Evolutionary conservation across 352 stramenopile species (phyloP), one percentile per base, ranked within the genome.

Genomic region (Pythium volutum): DNA sequence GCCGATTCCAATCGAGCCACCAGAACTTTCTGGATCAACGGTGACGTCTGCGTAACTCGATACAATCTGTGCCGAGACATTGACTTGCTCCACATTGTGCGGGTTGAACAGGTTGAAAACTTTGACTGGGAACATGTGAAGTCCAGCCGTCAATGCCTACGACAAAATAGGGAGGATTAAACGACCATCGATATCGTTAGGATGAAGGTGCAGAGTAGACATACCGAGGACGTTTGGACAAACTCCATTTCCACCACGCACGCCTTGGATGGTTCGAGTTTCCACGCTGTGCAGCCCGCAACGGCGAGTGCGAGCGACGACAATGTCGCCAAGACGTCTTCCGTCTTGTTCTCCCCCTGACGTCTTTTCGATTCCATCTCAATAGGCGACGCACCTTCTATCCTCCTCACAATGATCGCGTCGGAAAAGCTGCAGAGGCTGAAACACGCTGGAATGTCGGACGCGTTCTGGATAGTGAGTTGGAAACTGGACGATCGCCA

Each of bases 81-180:
- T 34, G 10, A 92, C 66, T 33, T 76, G 62, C 55, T 94, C 79
- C n/a, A 84, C 71, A 39, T 96, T 96, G 59, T 81, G 79, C 12
- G 84, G 84, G 47, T 96, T 96, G 46, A 72, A 68, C n/a, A 92
- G 23, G 45, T 96, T 96, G 18, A 84, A 74, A 52, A 96, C 73
- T 3, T 75, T 75, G 3, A 94, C 50, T 1, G 62, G 55, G 38
- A 93, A 92, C 23, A 84, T 74, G 42, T 91, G 73, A 1, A 69
- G 23, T 18, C 86, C 86, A 52, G 86, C 71, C 31, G 45, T 54
- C 20, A 91, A 49, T 53, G 72, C 66, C 80, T 73, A 55, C 52
- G 63, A 48, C 42, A 62, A 27, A 68, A n/a, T 49, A 10, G 23
- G 54, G 16, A n/a, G 15, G 26, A 48, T 27, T 48, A 16, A 34